phyloP scores from a whole-genome alignment of 768 basidiomycete species.

The Termitomyces sp. region DNA sequence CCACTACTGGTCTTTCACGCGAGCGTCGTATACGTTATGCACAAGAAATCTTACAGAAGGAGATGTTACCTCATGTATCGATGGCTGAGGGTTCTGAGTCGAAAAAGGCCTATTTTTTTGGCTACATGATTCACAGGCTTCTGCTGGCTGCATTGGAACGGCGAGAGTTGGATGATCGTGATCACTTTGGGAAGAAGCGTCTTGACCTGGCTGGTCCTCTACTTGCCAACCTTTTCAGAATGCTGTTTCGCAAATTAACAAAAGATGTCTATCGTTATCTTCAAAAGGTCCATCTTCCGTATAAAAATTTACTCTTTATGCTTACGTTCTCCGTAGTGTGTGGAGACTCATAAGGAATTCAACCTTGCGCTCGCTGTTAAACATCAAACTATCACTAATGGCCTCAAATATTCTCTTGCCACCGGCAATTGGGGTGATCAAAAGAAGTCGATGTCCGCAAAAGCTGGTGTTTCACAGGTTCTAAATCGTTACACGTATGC shows the following conservation, averaged over 20 bases:
- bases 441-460: conserved; percentile 96
- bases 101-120: conserved; percentile 99
- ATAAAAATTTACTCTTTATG: conserved; percentile 5
- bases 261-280: conserved; percentile 96
- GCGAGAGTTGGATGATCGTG: conserved; percentile 95
- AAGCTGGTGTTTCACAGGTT: conserved; percentile 98
- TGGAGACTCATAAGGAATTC: conserved; percentile 95
- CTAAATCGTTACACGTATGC: conserved; percentile 98
- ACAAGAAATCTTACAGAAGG: conserved; percentile 96
- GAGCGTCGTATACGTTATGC: conserved; percentile 95
- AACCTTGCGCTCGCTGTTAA: conserved; percentile 89
- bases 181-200: conserved; percentile 98
- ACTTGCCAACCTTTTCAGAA: conserved; percentile 94
- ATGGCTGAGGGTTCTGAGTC: conserved; percentile 95
- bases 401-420: conserved; percentile 94
- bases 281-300: conserved; percentile 67
- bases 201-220: conserved; percentile 94
- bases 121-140: conserved; percentile 98
- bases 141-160: conserved; percentile 91
- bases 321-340: conserved; percentile 57
- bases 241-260: conserved; percentile 94
- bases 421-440: conserved; percentile 99
- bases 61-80: conserved; percentile 96
- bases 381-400: conserved; percentile 96
- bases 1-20: conserved; percentile 85